Evolutionary conservation across 2,329 filamentous ascomycete species (phyloP), one percentile per base, ranked within the genome.

Genomic region (Alternaria incomplexa): DNA sequence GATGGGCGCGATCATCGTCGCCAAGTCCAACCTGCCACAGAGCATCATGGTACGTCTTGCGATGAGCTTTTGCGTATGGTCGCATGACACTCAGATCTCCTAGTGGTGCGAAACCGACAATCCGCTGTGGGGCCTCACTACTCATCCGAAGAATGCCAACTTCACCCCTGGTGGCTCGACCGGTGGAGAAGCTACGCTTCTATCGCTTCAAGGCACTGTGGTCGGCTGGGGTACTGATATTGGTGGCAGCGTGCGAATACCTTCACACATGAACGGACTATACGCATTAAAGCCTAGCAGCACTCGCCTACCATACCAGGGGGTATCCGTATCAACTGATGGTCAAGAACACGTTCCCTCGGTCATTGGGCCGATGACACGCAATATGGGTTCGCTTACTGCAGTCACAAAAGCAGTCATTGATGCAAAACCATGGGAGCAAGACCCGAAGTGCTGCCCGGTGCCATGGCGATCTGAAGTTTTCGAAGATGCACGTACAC

Each of bases 321-420:
- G 87, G 0, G 86, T 88, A 0, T 82, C 86, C 0, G 88, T 90
- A 0, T 89, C 87, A 0, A 89, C 86, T 0, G 87, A 89, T 44
- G 87, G 88, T 3, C 88, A 90, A 69, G 86, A 89, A 59, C 87
- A 90, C 73, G 85, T 90, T 0, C 88, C 88, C 2, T 90, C 88
- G 0, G 83, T 87, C 0, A 78, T 89, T n/a, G 88, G 88, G 0
- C 88, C 89, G 1, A 82, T 91, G 79, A 80, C 85, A 6, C 81
- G 87, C 6, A 82, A 81, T 61, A 72, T 89, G 5, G 73, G 80
- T 4, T 86, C 87, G 0, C 76, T 90, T 2, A 79, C 79, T 8
- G 77, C 82, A 2, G 79, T 83, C 10, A 88, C 83, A 66, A 84
- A 81, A 64, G 80, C 82, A 0, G 67, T 89, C 1, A 79, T 85